Conservation (phyloP, 371 early-diverging fungal species). For the Gilbertella persicaria region DNA sequence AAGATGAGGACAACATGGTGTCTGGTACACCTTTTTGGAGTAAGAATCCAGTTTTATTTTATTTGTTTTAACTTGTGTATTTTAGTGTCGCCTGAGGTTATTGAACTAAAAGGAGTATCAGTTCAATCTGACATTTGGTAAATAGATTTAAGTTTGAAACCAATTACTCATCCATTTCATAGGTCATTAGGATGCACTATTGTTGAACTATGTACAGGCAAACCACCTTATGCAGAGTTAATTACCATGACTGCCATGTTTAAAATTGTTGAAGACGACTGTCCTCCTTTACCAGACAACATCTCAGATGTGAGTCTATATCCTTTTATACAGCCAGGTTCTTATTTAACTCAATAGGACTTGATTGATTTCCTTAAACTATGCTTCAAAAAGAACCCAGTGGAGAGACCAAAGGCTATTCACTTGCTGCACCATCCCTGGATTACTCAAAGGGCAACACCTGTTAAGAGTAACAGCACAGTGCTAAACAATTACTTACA, state of each 20-base stretch:
- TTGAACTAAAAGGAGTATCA: slow-evolving; percentile 79
- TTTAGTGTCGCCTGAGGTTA: slow-evolving; percentile 94
- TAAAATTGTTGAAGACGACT: slow-evolving; percentile 87
- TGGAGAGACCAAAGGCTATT: slow-evolving; percentile 54
- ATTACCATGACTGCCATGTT: slow-evolving; percentile 90
- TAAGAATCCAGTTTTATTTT: slow-evolving; percentile 30
- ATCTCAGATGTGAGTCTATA: slow-evolving; percentile 67
- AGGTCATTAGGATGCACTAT: slow-evolving; percentile 82
- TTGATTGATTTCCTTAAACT: slow-evolving; percentile 71
- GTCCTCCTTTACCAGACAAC: slow-evolving; percentile 79
- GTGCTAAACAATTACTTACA: not conserved
- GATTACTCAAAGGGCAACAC: slow-evolving; percentile 53
- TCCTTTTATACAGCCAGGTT: too few species aligned
- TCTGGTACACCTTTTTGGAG: slow-evolving; percentile 97
- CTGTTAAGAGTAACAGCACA: not conserved
- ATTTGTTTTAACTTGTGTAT: slow-evolving; percentile 10
- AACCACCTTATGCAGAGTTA: slow-evolving; percentile 84
- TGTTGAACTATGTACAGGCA: slow-evolving; percentile 86
- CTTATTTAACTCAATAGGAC: slow-evolving; percentile 34
- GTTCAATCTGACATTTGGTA: slow-evolving; percentile 91
- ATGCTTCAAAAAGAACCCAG: slow-evolving; percentile 85
- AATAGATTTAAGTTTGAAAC: not conserved
- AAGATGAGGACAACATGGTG: slow-evolving; percentile 60
- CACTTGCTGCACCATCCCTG: slow-evolving; percentile 74
- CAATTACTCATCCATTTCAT: not conserved